These are phyloP conservation scores for Tillandsia leiboldiana DNA, from an alignment of 176 grass and related monocot genomes.

Conservation along the genomic window DNA sequence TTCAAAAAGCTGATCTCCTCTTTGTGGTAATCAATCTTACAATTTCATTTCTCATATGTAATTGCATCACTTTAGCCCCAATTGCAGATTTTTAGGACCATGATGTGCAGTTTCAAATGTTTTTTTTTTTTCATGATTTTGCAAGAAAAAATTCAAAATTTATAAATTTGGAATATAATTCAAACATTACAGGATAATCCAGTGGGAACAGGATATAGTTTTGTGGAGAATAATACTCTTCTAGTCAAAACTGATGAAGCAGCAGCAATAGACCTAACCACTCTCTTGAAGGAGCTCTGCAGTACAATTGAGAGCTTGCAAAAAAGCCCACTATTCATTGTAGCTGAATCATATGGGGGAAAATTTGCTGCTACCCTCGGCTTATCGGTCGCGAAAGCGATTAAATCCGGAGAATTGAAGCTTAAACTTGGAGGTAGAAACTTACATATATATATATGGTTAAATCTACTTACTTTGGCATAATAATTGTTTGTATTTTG, in stretches of 20 bases:
- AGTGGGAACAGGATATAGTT: conserved; percentile 74
- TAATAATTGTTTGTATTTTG: not conserved
- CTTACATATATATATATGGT: not conserved
- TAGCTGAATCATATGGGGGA: conserved; percentile 76
- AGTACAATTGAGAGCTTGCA: conserved; percentile 22
- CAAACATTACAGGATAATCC: conserved; percentile 66
- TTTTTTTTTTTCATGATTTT: no score
- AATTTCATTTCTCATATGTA: not conserved
- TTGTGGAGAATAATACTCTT: conserved; percentile 47
- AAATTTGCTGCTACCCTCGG: conserved; percentile 64
- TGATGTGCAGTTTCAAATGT: no score
- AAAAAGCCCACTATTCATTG: conserved; percentile 59
- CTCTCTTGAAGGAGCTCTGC: conserved; percentile 43
- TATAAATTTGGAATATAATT: not conserved
- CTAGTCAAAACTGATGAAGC: conserved; percentile 54
- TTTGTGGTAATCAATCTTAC: conserved; percentile 38
- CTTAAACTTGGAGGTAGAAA: conserved; percentile 52
- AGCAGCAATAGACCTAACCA: conserved; percentile 36
- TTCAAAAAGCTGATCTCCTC: conserved; percentile 68
- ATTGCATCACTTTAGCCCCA: no score
- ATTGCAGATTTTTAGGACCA: no score
- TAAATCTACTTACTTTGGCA: not conserved
- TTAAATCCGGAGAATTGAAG: conserved; percentile 38
- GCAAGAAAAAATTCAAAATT: no score
- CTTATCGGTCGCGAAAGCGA: conserved; percentile 34